Evolutionary conservation across 2,329 filamentous ascomycete species (phyloP), one percentile per base, ranked within the genome.

Genomic region (Cladosporium cucumerinum): DNA sequence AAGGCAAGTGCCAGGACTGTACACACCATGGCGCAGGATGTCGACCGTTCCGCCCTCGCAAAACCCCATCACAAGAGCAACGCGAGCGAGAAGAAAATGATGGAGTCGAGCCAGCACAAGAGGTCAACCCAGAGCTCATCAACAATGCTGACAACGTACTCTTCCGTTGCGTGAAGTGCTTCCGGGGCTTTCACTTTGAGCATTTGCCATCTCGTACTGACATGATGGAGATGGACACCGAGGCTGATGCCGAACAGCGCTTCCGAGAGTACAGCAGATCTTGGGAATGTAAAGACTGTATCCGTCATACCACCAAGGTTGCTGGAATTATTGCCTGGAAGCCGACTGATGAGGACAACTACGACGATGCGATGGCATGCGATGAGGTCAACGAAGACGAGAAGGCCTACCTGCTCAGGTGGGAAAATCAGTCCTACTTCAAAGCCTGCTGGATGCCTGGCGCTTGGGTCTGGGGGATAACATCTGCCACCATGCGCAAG

Each of bases 341-440:
- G 66, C 92, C 92, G 0, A 75, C 81, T 0, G 80, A 90, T 70
- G 79, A 84, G 26, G 81, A 86, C 14, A 78, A 77, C 1, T 88
- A 89, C 70, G 76, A 78, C 16, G 73, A 81, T 4, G 85, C 84
- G 1, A 80, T 83, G 61, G 79, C 80, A 1, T 82, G 83, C 57
- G 79, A 86, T 30, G 79, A 85, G 61, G 79, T 91, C n/a, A 77
- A 79, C 12, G 89, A 95, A 72, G 89, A 92, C 63, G 83, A 90
- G n/a, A 93, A 93, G 69, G 92, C 97, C 70, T 99, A 98, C 72
- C 84, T 99, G 2, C 80, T 99, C 71, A 97, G 95, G 74, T 98
- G 93, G 92, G 87, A 90, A 52, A 82, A 83, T 0, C 83, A 86
- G 64, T 97, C 94, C 0, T 96, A 97, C 72, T 89, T 88, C 68